Evolutionary conservation across 2,329 filamentous ascomycete species (phyloP).

Genomic region (Aspergillus sp.): DNA sequence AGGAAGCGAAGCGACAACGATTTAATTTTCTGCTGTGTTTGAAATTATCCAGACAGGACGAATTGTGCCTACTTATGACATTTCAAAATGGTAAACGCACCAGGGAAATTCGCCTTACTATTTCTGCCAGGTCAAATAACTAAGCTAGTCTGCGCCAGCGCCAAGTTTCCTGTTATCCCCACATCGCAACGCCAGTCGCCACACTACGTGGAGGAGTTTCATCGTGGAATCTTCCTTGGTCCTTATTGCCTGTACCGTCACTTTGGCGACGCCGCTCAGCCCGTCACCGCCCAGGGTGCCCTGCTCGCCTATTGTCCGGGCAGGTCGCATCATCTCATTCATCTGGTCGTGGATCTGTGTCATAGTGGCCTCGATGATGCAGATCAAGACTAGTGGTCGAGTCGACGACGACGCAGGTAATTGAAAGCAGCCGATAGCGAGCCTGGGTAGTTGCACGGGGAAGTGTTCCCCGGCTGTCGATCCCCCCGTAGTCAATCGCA

Average conservation of each 20-base stretch:
- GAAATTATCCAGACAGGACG: too few relatives aligned
- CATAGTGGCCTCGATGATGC: constrained; percentile 14
- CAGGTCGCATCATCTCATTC: constrained; percentile 2
- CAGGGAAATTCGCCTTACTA: neutral
- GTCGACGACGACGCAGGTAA: neutral
- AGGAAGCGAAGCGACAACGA: neutral
- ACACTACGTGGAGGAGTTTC: neutral
- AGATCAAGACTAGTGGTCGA: constrained; percentile 3
- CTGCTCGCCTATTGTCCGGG: neutral
- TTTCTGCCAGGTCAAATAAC: neutral
- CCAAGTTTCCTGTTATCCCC: neutral
- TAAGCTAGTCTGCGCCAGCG: neutral
- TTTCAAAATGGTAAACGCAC: neutral
- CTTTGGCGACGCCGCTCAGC: neutral
- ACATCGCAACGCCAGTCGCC: neutral
- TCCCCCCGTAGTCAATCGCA: constrained; percentile 1
- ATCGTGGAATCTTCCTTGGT: constrained; percentile 3
- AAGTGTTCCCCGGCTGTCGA: constrained; percentile 1
- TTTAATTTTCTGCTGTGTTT: too few relatives aligned
- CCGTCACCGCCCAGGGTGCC: neutral
- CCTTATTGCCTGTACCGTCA: constrained; percentile 1
- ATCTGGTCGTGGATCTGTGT: constrained; percentile 9
- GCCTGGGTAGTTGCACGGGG: neutral
- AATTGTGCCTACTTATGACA: neutral
- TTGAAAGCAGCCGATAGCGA: constrained; percentile 2